A percentile compares a stretch with the other conserved stretches of the same genome.
These are phyloP conservation scores for Pseudocercospora vitis DNA, from an alignment of 2,329 filamentous ascomycete species.

Conservation along the genomic window DNA sequence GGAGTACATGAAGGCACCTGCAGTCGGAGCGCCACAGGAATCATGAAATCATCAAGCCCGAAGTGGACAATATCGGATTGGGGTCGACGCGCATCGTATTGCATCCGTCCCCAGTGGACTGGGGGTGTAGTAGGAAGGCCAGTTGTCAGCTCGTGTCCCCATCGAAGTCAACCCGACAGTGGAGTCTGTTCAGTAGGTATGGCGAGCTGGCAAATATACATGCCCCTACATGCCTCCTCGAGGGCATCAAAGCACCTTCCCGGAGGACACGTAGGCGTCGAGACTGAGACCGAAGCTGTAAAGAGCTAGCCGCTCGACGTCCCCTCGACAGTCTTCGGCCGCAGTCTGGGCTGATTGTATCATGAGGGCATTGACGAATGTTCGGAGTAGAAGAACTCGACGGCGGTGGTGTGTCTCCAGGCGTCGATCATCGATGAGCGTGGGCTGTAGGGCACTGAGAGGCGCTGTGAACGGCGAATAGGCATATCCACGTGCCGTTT, in stretches of 20 bases:
- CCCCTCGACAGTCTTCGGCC: slow-evolving; percentile 40
- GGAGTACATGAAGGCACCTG: background rate
- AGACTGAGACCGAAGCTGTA: slow-evolving; percentile 18
- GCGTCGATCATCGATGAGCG: slow-evolving; percentile 18
- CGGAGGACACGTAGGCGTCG: slow-evolving; percentile 15
- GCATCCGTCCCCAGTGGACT: slow-evolving; percentile 13
- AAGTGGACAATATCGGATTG: slow-evolving; percentile 28
- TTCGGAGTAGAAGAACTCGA: slow-evolving; percentile 22
- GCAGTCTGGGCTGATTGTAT: slow-evolving; percentile 12
- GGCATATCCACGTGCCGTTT: background rate
- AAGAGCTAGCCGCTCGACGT: slow-evolving; percentile 35
- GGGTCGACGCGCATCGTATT: slow-evolving; percentile 27
- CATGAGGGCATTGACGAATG: slow-evolving; percentile 11
- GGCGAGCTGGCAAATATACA: too few relatives aligned
- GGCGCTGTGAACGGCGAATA: slow-evolving; percentile 23
- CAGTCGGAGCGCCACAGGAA: background rate
- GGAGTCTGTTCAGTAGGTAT: too few relatives aligned
- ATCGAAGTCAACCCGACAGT: too few relatives aligned
- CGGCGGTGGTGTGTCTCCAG: slow-evolving; percentile 26
- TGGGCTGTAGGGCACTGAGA: slow-evolving; percentile 16
- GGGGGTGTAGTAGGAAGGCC: too few relatives aligned
- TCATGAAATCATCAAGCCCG: background rate
- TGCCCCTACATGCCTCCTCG: slow-evolving; percentile 34
- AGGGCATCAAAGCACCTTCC: slow-evolving; percentile 21
- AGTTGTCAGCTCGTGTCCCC: too few relatives aligned